Base-by-base conservation (phyloP, 345 rosid species). In the Brassica carinata region DNA sequence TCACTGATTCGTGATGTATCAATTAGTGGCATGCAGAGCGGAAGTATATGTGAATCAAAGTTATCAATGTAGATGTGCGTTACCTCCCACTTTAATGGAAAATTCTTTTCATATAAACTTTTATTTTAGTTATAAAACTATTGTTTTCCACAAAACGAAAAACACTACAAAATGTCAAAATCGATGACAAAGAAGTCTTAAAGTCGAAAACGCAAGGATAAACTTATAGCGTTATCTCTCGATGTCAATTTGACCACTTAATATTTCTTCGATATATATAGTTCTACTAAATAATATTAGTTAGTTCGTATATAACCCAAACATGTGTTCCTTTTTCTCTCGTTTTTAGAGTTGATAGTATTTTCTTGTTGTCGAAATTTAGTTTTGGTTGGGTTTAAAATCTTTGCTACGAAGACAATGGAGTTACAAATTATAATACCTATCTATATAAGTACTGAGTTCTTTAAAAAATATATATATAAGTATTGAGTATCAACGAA, bases 1-100 rank as follows among this genome's bases (percentile, higher is more conserved):
- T 77, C 8, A 43, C 71, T 64, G 71, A n/a, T 14, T 77, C 8
- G 58, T 78, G 77, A 69, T 74, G 64, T 31, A 80, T 80, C 79
- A 74, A 80, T 80, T 80, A 74, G 83, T 69, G 83, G 75, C 79
- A 69, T 80, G 67, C 27, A 53, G 51, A 63, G 34, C 75, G 79
- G 83, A 55, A 67, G 72, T 75, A 62, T 26, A 69, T 79, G 74
- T 79, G 83, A 69, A 67, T 23, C 7, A 17, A 61, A 74, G 38
- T 62, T 74, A 64, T 72, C 64, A 36, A 57, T 63, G 34, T 61
- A 69, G 4, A 61, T 45, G 66, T 62, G 36, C 38, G 9, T 11
- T 48, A 51, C 18, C 18, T 77, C 58, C 45, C 58, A 64, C 13
- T 64, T 33, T 0, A 34, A n/a, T 45, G 40, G 13, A 61, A 29